A percentile compares a stretch with the other conserved stretches of the same genome.
phyloP scores from a whole-genome alignment of 169 alveolate genomes.

The Plasmodium cynomolgi region DNA sequence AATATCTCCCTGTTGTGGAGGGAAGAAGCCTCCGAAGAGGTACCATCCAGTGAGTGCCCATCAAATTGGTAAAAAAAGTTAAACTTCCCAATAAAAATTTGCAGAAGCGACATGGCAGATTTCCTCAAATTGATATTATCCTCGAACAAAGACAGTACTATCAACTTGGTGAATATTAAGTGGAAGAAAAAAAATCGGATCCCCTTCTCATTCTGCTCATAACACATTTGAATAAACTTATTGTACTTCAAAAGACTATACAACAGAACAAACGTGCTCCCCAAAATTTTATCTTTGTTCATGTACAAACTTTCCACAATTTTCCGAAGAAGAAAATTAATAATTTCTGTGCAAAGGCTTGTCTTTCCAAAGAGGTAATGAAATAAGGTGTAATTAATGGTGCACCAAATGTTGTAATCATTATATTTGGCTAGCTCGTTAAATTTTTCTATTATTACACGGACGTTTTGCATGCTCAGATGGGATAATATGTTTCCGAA shows the following conservation, averaged over 20 bases:
- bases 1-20: not conserved
- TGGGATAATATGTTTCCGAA: conserved; percentile 52
- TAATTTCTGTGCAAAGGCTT: not conserved
- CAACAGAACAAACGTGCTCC: conserved; percentile 58
- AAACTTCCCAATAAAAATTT: conserved; percentile 50
- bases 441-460: conserved; percentile 5
- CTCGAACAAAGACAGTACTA: conserved; percentile 41
- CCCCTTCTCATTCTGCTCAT: conserved; percentile 4
- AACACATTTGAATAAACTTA: conserved; percentile 4
- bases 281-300: conserved; percentile 15
- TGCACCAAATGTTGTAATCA: conserved; percentile 20
- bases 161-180: conserved; percentile 41
- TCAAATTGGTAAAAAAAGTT: conserved; percentile 32
- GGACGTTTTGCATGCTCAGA: conserved; percentile 14
- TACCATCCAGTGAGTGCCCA: not conserved
- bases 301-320: conserved; percentile 35
- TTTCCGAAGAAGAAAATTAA: conserved; percentile 21
- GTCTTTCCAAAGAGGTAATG: conserved; percentile 50
- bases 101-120: conserved; percentile 59
- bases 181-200: conserved; percentile 33
- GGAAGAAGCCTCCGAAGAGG: not conserved
- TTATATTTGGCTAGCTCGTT: conserved; percentile 38
- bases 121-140: conserved; percentile 63
- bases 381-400: conserved; percentile 61
- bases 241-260: conserved; percentile 67